These are phyloP conservation scores for Sphagnum contortum DNA, from an alignment of 225 moss, liverwort and hornwort genomes.

Conservation along the genomic window DNA sequence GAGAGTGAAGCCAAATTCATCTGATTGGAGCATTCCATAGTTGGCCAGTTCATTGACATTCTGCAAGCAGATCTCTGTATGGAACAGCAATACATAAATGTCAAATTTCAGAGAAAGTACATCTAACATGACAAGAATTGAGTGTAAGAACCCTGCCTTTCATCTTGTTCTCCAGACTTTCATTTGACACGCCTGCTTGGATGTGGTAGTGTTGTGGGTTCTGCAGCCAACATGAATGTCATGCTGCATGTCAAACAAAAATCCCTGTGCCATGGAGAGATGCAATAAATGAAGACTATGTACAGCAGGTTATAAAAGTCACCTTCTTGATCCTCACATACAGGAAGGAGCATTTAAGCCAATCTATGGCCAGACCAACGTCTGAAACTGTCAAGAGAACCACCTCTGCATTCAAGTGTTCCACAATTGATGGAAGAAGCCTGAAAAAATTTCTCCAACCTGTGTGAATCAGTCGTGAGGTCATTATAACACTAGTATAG, in stretches of 20 bases:
- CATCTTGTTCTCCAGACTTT: slow-evolving; percentile 81
- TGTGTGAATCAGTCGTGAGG: no score
- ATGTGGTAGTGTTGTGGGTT: slow-evolving; percentile 81
- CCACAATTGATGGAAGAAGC: slow-evolving; percentile 78
- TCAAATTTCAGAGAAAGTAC: slow-evolving; percentile 1
- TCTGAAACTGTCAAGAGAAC: slow-evolving; percentile 92
- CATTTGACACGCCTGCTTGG: slow-evolving; percentile 43
- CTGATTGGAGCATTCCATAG: slow-evolving; percentile 76
- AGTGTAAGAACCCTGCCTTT: slow-evolving; percentile 40
- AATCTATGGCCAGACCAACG: slow-evolving; percentile 90
- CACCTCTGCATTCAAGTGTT: slow-evolving; percentile 97
- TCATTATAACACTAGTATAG: no score
- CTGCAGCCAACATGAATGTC: slow-evolving; percentile 19
- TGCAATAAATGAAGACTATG: no score
- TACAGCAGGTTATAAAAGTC: background rate
- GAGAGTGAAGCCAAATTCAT: slow-evolving; percentile 87
- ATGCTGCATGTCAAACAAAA: no score
- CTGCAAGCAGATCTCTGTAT: slow-evolving; percentile 79
- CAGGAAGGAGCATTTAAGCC: slow-evolving; percentile 95
- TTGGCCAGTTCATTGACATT: slow-evolving; percentile 84
- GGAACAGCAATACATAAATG: background rate
- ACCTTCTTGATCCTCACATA: slow-evolving; percentile 95
- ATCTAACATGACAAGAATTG: no score
- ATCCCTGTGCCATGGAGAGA: no score
- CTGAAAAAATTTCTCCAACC: slow-evolving; percentile 17